Evolutionary conservation across 73 alveolate species (phyloP).

Genomic region (Durusdinium trenchii): DNA sequence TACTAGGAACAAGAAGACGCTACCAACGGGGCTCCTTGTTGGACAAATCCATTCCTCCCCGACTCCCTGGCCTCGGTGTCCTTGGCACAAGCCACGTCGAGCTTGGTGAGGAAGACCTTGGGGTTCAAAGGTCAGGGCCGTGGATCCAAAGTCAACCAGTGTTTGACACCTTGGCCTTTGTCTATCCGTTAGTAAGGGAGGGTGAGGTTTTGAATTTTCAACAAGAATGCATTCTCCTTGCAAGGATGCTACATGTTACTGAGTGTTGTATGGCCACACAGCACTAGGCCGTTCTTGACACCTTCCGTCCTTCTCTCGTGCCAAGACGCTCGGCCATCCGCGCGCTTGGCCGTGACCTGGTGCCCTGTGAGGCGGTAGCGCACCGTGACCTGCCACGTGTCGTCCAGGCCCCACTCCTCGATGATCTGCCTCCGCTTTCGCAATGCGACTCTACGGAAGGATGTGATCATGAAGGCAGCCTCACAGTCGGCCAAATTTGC

Average conservation of each 20-base stretch:
- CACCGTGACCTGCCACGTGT: constrained; percentile 87
- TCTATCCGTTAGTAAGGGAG: too few relatives aligned
- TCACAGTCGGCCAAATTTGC: too few relatives aligned
- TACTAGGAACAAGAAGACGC: too few relatives aligned
- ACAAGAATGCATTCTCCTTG: too few relatives aligned
- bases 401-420: constrained; percentile 94
- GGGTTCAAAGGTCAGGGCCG: background rate
- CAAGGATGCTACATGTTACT: too few relatives aligned
- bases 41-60: background rate
- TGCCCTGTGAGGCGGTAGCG: constrained; percentile 89
- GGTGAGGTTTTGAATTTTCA: too few relatives aligned
- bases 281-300: too few relatives aligned
- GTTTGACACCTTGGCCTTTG: too few relatives aligned
- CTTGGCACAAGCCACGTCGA: constrained; percentile 74
- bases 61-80: constrained; percentile 41
- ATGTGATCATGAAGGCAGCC: too few relatives aligned
- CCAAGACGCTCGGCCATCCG: constrained; percentile 53
- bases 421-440: constrained; percentile 40
- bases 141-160: too few relatives aligned
- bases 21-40: background rate
- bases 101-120: constrained; percentile 68
- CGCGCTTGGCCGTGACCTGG: constrained; percentile 91
- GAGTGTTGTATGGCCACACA: too few relatives aligned
- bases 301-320: background rate
- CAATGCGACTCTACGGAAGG: too few relatives aligned